Percentiles rank a stretch among this genome's conserved stretches.
Evolutionary conservation across 441 rosid species (phyloP).

Genomic region (Monsonia emarginata): DNA sequence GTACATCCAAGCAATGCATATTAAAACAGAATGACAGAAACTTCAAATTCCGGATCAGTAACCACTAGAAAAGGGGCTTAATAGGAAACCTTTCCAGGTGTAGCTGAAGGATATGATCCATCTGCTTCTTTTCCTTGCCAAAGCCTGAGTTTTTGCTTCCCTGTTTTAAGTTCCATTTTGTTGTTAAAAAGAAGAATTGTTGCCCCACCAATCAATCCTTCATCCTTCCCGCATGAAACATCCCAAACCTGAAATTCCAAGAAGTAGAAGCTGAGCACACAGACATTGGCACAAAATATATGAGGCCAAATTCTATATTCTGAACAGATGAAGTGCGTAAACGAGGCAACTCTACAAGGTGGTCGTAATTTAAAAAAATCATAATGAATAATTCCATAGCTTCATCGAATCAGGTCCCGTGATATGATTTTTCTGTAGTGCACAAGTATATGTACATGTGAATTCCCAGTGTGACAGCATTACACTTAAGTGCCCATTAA

Average conservation of each 20-base stretch:
- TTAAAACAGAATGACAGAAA: neutral
- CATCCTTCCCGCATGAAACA: constrained; percentile 75
- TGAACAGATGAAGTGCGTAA: neutral
- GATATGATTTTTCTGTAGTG: neutral
- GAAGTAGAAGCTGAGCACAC: constrained; percentile 10
- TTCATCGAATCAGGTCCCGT: neutral
- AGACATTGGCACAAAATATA: constrained; percentile 8
- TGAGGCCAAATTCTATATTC: neutral
- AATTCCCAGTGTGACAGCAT: neutral
- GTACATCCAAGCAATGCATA: constrained; percentile 5
- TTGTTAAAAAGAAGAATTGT: constrained; percentile 76
- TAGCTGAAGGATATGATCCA: constrained; percentile 72
- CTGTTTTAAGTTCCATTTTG: constrained; percentile 84
- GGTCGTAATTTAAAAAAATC: neutral
- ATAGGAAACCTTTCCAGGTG: constrained; percentile 88
- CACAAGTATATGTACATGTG: neutral
- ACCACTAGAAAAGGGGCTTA: neutral
- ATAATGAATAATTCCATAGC: neutral
- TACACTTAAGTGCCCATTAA: neutral
- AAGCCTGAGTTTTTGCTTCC: constrained; percentile 92
- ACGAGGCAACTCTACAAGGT: neutral
- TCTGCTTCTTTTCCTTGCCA: constrained; percentile 87
- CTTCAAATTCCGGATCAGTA: constrained; percentile 1
- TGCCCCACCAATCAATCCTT: constrained; percentile 85
- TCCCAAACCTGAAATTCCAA: constrained; percentile 70